A percentile compares a stretch with the other conserved stretches of the same genome.
Conservation (phyloP, 2,329 filamentous ascomycete species). For the Trichoderma sp. region DNA sequence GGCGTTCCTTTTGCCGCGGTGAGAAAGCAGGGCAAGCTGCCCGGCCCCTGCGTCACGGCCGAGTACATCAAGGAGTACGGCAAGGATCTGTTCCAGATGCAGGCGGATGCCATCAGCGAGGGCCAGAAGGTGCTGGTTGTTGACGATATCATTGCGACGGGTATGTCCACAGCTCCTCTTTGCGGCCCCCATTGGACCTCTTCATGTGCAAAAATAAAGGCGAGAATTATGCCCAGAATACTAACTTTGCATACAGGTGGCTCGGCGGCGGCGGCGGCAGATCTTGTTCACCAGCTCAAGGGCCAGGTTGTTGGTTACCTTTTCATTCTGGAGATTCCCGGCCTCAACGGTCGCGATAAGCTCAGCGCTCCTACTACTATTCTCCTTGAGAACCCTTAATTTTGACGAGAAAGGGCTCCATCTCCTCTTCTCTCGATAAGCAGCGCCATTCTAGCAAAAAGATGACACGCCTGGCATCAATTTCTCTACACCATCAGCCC, state of each 20-base stretch:
- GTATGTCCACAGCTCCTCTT: constrained; percentile 54
- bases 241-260: constrained; percentile 64
- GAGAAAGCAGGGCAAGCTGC: constrained; percentile 93
- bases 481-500: background rate
- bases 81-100: constrained; percentile 93
- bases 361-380: constrained; percentile 79
- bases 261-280: constrained; percentile 83
- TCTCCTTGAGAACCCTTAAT: constrained; percentile 63
- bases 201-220: background rate
- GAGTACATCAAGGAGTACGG: constrained; percentile 96
- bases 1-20: constrained; percentile 89
- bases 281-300: constrained; percentile 82
- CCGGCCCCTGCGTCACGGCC: constrained; percentile 82
- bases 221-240: background rate
- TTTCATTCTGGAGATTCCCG: constrained; percentile 94
- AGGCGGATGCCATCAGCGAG: constrained; percentile 77
- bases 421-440: constrained; percentile 16
- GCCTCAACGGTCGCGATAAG: constrained; percentile 89
- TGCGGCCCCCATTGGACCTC: constrained; percentile 4
- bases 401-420: background rate
- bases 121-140: constrained; percentile 92
- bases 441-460: constrained; percentile 8
- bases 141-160: constrained; percentile 97
- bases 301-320: constrained; percentile 85
- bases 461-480: constrained; percentile 1